phyloP scores from a whole-genome alignment of 148 eudicot genomes.

The Vaccinium corymbosum region DNA sequence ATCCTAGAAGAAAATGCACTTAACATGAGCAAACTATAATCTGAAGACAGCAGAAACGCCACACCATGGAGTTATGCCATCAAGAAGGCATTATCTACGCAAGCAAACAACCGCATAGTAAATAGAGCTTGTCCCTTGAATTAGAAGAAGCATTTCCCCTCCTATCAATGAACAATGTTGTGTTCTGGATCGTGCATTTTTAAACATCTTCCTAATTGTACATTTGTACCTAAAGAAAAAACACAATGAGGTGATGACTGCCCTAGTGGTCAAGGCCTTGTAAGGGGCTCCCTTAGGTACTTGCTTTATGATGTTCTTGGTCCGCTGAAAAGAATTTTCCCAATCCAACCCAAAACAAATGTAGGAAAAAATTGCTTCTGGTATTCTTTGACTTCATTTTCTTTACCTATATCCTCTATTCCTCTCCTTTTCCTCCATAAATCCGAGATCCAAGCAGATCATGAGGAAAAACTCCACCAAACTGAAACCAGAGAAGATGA shows the following conservation, averaged over 20 bases:
- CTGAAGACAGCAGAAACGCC: neutral
- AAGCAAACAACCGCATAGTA: neutral
- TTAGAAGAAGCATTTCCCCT: neutral
- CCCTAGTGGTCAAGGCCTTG: neutral
- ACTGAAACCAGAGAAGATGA: neutral
- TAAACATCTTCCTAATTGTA: neutral
- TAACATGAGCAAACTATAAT: neutral
- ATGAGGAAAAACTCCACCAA: neutral
- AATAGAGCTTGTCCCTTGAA: neutral
- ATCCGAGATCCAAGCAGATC: neutral
- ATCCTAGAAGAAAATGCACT: neutral
- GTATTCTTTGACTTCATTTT: too few species aligned
- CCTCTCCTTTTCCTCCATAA: neutral
- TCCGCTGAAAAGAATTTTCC: neutral
- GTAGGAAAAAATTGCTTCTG: neutral
- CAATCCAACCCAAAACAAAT: neutral
- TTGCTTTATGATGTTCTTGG: neutral
- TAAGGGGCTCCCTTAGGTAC: neutral
- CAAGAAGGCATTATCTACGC: neutral
- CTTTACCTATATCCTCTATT: too few species aligned
- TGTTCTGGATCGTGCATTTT: neutral
- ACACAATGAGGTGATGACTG: neutral
- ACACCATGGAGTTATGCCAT: neutral
- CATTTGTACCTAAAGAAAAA: neutral
- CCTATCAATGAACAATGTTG: neutral